A percentile compares a stretch with the other conserved stretches of the same genome.
phyloP scores from a whole-genome alignment of 1,139 yeast species.

The Taiozyma sp. region DNA sequence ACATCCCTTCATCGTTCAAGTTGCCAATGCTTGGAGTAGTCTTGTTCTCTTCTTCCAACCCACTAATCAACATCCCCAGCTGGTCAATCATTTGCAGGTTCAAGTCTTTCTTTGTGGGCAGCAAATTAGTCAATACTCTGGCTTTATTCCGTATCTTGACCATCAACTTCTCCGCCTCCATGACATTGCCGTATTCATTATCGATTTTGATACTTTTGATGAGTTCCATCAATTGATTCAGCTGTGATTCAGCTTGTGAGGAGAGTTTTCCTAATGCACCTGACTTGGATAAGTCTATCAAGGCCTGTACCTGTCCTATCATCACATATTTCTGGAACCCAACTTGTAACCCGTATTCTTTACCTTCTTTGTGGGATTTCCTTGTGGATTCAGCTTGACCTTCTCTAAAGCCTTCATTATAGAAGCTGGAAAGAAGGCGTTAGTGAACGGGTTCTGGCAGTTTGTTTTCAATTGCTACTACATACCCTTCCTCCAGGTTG shows the following conservation, averaged over 20 bases:
- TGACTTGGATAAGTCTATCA: conserved; percentile 10
- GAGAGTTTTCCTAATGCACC: conserved; percentile 3
- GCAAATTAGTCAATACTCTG: conserved; percentile 36
- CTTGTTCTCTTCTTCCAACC: conserved; percentile 14
- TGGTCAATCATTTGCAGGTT: conserved; percentile 16
- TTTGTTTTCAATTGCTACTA: neutral
- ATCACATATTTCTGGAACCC: conserved; percentile 68
- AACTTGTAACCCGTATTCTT: conserved; percentile 74
- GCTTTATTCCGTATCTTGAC: conserved; percentile 49
- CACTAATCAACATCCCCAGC: conserved; percentile 7
- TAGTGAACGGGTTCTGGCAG: no score
- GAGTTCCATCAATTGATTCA: conserved; percentile 16
- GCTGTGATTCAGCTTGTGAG: conserved; percentile 11
- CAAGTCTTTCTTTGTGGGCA: conserved; percentile 18
- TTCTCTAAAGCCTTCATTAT: conserved; percentile 53
- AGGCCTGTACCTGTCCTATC: conserved; percentile 52
- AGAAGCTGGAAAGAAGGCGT: conserved; percentile 29
- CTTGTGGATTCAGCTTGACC: conserved; percentile 43
- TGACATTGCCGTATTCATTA: conserved; percentile 46
- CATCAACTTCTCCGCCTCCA: conserved; percentile 39
- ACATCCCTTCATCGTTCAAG: conserved; percentile 22
- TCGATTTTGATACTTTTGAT: conserved; percentile 24
- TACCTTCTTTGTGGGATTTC: conserved; percentile 68
- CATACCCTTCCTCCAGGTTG: conserved; percentile 44
- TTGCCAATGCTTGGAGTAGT: conserved; percentile 12